phyloP scores from a whole-genome alignment of 129 eudicot genomes.

The Sambucus nigra region DNA sequence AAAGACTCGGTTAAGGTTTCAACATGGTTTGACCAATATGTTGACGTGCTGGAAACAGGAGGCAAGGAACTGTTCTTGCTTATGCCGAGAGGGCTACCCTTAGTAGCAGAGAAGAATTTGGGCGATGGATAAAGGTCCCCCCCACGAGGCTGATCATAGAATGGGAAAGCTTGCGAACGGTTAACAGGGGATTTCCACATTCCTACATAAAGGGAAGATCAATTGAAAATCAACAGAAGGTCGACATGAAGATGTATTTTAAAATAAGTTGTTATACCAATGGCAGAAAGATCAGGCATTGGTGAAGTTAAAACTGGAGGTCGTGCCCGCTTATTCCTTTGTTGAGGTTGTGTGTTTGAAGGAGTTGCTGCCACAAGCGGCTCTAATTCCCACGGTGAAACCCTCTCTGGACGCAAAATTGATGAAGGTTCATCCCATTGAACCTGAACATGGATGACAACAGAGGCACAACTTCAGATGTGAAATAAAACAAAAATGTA shows the following conservation, averaged over 20 bases:
- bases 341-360: slow-evolving; percentile 56
- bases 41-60: slow-evolving; percentile 37
- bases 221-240: slow-evolving; percentile 4
- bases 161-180: slow-evolving; percentile 34
- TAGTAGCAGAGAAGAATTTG: slow-evolving; percentile 26
- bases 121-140: slow-evolving; percentile 52
- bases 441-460: slow-evolving; percentile 43
- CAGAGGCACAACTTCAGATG: background rate
- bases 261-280: slow-evolving; percentile 35
- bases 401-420: slow-evolving; percentile 77
- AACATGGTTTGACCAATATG: slow-evolving; percentile 45
- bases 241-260: background rate
- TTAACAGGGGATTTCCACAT: slow-evolving; percentile 67
- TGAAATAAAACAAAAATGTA: background rate
- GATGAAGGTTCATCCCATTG: slow-evolving; percentile 99
- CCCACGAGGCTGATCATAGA: slow-evolving; percentile 37
- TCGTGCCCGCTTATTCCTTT: slow-evolving; percentile 74
- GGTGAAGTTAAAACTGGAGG: slow-evolving; percentile 46
- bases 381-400: slow-evolving; percentile 95
- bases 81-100: slow-evolving; percentile 27
- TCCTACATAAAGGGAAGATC: slow-evolving; percentile 25
- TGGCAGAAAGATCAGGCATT: slow-evolving; percentile 46
- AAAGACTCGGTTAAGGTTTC: slow-evolving; percentile 48
- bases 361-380: slow-evolving; percentile 70
- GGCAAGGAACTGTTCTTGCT: slow-evolving; percentile 33